Percentiles rank a stretch among this genome's conserved stretches.
phyloP scores from a whole-genome alignment of 164 flowering plant species.

The Sextonia rubra region DNA sequence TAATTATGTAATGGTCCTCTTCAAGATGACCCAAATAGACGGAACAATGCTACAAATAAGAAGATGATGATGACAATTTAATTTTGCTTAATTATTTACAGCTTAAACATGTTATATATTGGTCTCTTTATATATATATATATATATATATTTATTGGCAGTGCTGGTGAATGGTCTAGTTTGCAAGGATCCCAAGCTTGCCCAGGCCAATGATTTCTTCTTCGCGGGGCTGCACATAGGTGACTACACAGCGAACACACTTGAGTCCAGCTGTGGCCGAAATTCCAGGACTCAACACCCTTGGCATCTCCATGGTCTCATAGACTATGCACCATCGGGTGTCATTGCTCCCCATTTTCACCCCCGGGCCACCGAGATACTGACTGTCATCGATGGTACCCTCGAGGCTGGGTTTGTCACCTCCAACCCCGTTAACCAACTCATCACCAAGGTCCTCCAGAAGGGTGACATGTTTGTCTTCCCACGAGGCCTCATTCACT shows the following conservation, averaged over 20 bases:
- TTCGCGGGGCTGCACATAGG: background rate
- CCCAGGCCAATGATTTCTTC: conserved; percentile 14
- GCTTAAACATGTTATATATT: background rate
- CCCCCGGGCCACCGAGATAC: conserved; percentile 7
- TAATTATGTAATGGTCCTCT: background rate
- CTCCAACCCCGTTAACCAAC: conserved; percentile 1
- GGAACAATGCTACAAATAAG: background rate
- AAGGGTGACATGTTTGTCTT: conserved; percentile 10
- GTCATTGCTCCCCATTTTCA: conserved; percentile 6
- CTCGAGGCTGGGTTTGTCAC: conserved; percentile 7
- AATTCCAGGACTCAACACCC: conserved; percentile 8
- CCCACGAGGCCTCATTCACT: conserved; percentile 11
- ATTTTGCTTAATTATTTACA: background rate
- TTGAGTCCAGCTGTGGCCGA: conserved; percentile 6
- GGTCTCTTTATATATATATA: too few species aligned
- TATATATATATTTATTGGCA: background rate
- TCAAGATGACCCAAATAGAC: background rate
- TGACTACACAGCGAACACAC: background rate
- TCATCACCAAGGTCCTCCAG: background rate
- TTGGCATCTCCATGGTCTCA: conserved; percentile 11
- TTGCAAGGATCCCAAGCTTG: conserved; percentile 17
- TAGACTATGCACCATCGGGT: conserved; percentile 8
- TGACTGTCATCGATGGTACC: conserved; percentile 1
- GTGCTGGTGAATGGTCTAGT: conserved; percentile 18
- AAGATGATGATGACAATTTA: too few species aligned